Conservation (phyloP, 257 asterid species). For the Solanum bulbocastanum region DNA sequence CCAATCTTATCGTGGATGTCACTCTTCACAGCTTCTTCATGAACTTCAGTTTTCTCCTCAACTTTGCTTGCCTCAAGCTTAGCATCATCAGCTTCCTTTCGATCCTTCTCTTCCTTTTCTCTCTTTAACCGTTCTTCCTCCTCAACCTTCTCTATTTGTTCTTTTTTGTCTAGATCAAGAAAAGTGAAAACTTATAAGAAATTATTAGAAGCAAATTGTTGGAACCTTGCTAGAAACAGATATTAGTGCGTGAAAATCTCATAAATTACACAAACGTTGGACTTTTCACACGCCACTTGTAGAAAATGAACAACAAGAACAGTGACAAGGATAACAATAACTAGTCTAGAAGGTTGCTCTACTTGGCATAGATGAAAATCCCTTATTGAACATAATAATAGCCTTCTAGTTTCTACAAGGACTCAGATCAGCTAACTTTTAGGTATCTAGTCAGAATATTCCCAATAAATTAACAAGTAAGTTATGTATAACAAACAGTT, state of each 20-base stretch:
- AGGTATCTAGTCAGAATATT: neutral
- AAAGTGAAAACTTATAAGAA: neutral
- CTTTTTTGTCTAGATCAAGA: slow-evolving; percentile 58
- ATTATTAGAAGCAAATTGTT: neutral
- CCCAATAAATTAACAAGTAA: neutral
- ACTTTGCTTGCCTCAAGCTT: slow-evolving; percentile 26
- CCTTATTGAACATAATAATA: neutral
- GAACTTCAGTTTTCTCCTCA: slow-evolving; percentile 23
- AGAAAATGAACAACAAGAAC: neutral
- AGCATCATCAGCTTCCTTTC: slow-evolving; percentile 51
- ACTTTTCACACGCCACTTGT: neutral
- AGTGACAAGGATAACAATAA: neutral
- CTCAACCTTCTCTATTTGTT: slow-evolving; percentile 84
- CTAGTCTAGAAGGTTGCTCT: neutral
- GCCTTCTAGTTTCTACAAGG: neutral
- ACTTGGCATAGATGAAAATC: neutral
- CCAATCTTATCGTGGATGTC: slow-evolving; percentile 36
- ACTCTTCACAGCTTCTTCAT: slow-evolving; percentile 27
- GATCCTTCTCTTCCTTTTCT: slow-evolving; percentile 72
- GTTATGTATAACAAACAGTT: neutral
- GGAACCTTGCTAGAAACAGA: neutral
- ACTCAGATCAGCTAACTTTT: neutral
- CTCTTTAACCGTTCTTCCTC: slow-evolving; percentile 72
- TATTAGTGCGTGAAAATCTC: neutral
- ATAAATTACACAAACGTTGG: neutral